A percentile compares a stretch with the other conserved stretches of the same genome.
Conservation (phyloP, 2,329 filamentous ascomycete genomes). For the Pleurostoma richardsiae region DNA sequence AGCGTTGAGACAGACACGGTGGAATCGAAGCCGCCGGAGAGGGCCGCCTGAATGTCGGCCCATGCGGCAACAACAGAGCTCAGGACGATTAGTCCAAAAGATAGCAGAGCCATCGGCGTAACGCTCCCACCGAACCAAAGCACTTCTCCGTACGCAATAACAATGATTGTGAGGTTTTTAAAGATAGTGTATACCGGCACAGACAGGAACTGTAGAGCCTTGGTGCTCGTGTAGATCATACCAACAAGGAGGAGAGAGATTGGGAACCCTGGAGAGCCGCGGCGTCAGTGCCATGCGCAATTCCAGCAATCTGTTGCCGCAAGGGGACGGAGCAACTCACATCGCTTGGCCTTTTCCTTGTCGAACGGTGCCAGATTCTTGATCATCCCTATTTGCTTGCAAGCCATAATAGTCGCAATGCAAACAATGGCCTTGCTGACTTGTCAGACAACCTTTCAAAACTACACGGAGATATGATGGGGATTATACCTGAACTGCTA, state of each 20-base stretch:
- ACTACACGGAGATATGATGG: background rate
- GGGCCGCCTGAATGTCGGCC: slow-evolving; percentile 89
- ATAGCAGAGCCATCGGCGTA: slow-evolving; percentile 79
- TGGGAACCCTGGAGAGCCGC: slow-evolving; percentile 69
- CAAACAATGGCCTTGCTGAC: slow-evolving; percentile 74
- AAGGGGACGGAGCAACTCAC: slow-evolving; percentile 43
- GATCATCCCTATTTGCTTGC: slow-evolving; percentile 79
- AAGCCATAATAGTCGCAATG: slow-evolving; percentile 74
- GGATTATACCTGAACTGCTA: slow-evolving; percentile 79
- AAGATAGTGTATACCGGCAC: slow-evolving; percentile 99
- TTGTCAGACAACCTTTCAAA: slow-evolving; percentile 6
- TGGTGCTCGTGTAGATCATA: slow-evolving; percentile 98
- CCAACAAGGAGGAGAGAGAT: slow-evolving; percentile 92
- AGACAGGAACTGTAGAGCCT: slow-evolving; percentile 91
- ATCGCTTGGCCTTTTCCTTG: slow-evolving; percentile 83
- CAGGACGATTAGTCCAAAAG: slow-evolving; percentile 93
- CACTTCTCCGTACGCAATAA: slow-evolving; percentile 97
- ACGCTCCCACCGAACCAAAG: slow-evolving; percentile 97
- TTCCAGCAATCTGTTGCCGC: too few species aligned
- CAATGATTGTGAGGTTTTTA: slow-evolving; percentile 98
- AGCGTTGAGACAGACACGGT: slow-evolving; percentile 76
- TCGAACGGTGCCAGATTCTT: slow-evolving; percentile 80
- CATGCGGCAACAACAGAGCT: slow-evolving; percentile 93
- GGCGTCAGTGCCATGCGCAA: too few species aligned
- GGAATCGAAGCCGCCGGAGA: slow-evolving; percentile 54